Base-by-base conservation (phyloP, 306 rosid species). In the Erythrophleum fordii region DNA sequence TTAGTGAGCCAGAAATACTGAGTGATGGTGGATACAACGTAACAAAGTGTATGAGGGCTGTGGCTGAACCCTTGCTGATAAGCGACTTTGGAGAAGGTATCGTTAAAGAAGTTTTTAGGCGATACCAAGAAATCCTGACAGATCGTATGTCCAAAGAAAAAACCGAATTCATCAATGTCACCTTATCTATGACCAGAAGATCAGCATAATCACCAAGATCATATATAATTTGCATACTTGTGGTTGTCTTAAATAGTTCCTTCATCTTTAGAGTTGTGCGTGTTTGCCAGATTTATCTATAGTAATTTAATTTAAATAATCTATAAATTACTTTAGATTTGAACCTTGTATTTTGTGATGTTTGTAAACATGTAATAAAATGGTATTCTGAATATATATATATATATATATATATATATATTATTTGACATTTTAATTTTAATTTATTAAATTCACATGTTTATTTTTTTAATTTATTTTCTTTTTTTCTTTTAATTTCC, bases 41-140 rank as follows among this genome's bases (percentile, higher is more conserved):
- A 0, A 20, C 90, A 31, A 80, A 72, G 41, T 82, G 78, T 59
- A 82, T 88, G 80, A 88, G 90, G 66, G 84, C 86, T 0, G 90
- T 87, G 29, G 88, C 85, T 1, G 90, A 88, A 81, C 55, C 73
- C 5, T 12, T 69, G 3, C 20, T 69, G 1, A 42, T 23, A 6
- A 72, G 76, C 25, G 86, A 84, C 28, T 87, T 84, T 4, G 86
- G 83, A 10, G 83, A 69, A 13, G 78, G 37, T 18, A 84, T 87
- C 69, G 75, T 81, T 28, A 86, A 83, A 0, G 77, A 83, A 51
- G 74, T 84, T 39, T 86, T 83, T 10, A 5, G n/a, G 11, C 45
- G 78, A 3, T 81, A 34, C 52, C 82, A 55, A 11, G 5, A 74
- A 14, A 84, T 83, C 53, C 1, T 83, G 20, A 58, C 66, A 3